phyloP scores from a whole-genome alignment of 2,329 filamentous ascomycete genomes.

The Aspergillus aculeatinus region DNA sequence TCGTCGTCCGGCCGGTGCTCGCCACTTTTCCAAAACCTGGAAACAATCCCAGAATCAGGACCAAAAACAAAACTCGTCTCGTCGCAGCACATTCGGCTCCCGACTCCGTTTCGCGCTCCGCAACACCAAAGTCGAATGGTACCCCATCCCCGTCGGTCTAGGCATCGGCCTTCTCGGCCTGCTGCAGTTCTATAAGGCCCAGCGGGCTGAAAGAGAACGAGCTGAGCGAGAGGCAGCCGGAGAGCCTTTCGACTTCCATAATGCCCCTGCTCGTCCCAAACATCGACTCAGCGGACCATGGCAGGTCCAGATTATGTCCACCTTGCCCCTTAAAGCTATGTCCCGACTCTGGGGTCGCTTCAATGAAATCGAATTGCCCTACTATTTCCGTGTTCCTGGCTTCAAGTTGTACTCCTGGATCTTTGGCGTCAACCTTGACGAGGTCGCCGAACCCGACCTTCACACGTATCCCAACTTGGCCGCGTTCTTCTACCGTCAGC shows the following conservation, averaged over 20 bases:
- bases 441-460: constrained; percentile 84
- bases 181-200: constrained; percentile 79
- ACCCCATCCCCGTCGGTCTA: constrained; percentile 82
- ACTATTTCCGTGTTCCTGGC: constrained; percentile 81
- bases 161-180: constrained; percentile 82
- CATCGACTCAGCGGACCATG: constrained; percentile 84
- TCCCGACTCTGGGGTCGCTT: constrained; percentile 87
- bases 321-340: constrained; percentile 83
- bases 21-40: constrained; percentile 43
- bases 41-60: constrained; percentile 42
- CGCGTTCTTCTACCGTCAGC: constrained; percentile 92
- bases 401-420: constrained; percentile 89
- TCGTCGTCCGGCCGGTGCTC: constrained; percentile 28
- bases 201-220: constrained; percentile 48
- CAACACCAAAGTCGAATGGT: constrained; percentile 76
- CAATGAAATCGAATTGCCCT: constrained; percentile 85
- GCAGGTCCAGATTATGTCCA: constrained; percentile 93
- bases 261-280: constrained; percentile 55
- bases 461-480: constrained; percentile 89
- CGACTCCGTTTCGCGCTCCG: constrained; percentile 59
- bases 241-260: constrained; percentile 36
- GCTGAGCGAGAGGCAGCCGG: constrained; percentile 48
- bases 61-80: constrained; percentile 33
- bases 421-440: constrained; percentile 86
- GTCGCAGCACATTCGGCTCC: constrained; percentile 56